Evolutionary conservation across 192 early-diverging fungal genomes (phyloP).

Genomic region (Coemansia sp.): DNA sequence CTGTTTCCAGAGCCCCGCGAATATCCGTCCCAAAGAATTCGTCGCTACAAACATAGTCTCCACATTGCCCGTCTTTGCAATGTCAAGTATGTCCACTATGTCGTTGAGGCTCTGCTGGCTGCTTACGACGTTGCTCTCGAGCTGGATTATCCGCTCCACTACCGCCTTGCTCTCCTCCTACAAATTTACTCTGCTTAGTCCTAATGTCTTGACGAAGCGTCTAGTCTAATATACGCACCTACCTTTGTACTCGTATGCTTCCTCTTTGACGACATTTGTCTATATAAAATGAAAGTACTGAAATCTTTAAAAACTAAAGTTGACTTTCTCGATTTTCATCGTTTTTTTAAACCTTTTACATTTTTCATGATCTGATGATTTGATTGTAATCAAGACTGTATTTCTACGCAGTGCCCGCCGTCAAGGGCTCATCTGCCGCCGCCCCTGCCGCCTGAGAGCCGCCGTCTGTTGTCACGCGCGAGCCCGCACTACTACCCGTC

Average conservation of each 20-base stretch:
- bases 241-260: conserved; percentile 23
- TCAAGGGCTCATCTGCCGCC: neutral
- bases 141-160: conserved; percentile 47
- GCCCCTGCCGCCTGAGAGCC: neutral
- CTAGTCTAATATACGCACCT: neutral
- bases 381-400: neutral
- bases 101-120: conserved; percentile 77
- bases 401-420: neutral
- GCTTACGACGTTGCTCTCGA: conserved; percentile 66
- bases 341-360: neutral
- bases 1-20: conserved; percentile 50
- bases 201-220: neutral
- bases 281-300: neutral
- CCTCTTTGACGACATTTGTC: conserved; percentile 28
- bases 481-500: neutral
- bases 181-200: neutral
- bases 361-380: neutral
- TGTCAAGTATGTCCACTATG: conserved; percentile 59
- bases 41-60: conserved; percentile 69
- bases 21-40: conserved; percentile 73
- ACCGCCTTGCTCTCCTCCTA: conserved; percentile 14
- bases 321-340: too few relatives aligned
- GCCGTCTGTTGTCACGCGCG: neutral
- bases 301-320: neutral
- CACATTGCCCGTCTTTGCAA: conserved; percentile 45